Percentiles rank a stretch among this genome's conserved stretches.
These are phyloP conservation scores for Endotrypanum monterogeii DNA, from an alignment of 208 protist species.

Conservation along the genomic window DNA sequence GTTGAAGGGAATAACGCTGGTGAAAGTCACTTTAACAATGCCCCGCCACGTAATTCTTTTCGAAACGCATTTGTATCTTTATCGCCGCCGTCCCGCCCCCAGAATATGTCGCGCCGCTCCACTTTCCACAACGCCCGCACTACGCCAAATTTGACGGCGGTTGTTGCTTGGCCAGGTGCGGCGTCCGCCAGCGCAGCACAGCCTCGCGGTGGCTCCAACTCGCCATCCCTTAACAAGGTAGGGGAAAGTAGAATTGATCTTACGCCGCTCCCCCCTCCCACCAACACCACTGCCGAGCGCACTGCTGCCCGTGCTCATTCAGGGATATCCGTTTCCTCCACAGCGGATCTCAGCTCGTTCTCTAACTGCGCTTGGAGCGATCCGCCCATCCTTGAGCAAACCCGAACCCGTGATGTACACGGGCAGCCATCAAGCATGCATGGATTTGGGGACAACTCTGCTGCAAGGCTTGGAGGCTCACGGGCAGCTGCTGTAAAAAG, in stretches of 20 bases:
- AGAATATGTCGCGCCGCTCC: constrained; percentile 1
- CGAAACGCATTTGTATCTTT: constrained; percentile 20
- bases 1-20: constrained; percentile 1
- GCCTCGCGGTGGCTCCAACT: neutral
- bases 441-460: neutral
- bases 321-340: constrained; percentile 1
- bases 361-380: constrained; percentile 10
- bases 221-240: neutral
- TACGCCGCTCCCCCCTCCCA: neutral
- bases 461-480: neutral
- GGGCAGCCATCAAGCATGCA: neutral
- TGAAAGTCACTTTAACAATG: constrained; percentile 8
- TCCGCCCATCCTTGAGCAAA: constrained; percentile 32
- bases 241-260: neutral
- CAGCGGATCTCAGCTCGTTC: neutral
- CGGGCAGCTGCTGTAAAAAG: neutral
- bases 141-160: neutral
- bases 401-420: constrained; percentile 10
- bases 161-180: neutral
- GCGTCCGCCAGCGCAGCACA: constrained; percentile 2
- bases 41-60: constrained; percentile 14
- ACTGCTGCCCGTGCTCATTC: constrained; percentile 7
- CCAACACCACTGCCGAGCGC: constrained; percentile 5
- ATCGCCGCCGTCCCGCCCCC: constrained; percentile 4
- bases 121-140: constrained; percentile 11